phyloP scores from a whole-genome alignment of 148 eudicot genomes.

The Chenopodium berlandieri region DNA sequence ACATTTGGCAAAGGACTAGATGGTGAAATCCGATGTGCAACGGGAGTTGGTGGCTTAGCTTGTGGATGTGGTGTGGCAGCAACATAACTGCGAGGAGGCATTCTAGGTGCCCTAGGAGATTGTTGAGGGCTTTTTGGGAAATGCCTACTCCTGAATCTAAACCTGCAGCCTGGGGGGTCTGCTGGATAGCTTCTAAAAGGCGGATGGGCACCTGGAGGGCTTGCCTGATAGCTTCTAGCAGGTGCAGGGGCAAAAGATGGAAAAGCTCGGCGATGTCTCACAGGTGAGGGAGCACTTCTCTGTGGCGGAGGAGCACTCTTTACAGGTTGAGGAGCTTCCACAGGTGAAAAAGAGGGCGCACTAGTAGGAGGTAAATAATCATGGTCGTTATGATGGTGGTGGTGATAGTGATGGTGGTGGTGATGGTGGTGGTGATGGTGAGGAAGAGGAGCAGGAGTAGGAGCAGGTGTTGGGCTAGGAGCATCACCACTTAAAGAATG shows the following conservation, averaged over 20 bases:
- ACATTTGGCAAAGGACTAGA: conserved; percentile 65
- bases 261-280: conserved; percentile 31
- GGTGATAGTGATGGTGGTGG: conserved; percentile 61
- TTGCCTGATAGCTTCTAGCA: conserved; percentile 34
- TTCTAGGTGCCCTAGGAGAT: conserved; percentile 45
- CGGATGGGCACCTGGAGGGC: conserved; percentile 34
- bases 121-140: conserved; percentile 40
- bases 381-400: conserved; percentile 37
- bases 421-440: conserved; percentile 46
- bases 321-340: conserved; percentile 30
- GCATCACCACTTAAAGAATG: conserved; percentile 52
- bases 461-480: conserved; percentile 57
- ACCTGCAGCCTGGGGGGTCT: conserved; percentile 64
- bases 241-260: conserved; percentile 54
- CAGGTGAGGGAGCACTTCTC: conserved; percentile 40
- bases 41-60: conserved; percentile 43
- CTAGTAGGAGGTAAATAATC: conserved; percentile 38
- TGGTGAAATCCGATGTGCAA: conserved; percentile 40
- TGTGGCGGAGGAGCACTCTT: conserved; percentile 35
- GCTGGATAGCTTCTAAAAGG: conserved; percentile 45
- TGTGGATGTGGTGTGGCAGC: conserved; percentile 44
- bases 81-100: conserved; percentile 34
- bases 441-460: conserved; percentile 52
- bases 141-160: conserved; percentile 39
- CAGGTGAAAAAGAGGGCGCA: conserved; percentile 56